Percentiles rank a stretch among this genome's conserved stretches.
Conservation (phyloP, 1,284 basidiomycete species). For the Boletus semigastroideus region DNA sequence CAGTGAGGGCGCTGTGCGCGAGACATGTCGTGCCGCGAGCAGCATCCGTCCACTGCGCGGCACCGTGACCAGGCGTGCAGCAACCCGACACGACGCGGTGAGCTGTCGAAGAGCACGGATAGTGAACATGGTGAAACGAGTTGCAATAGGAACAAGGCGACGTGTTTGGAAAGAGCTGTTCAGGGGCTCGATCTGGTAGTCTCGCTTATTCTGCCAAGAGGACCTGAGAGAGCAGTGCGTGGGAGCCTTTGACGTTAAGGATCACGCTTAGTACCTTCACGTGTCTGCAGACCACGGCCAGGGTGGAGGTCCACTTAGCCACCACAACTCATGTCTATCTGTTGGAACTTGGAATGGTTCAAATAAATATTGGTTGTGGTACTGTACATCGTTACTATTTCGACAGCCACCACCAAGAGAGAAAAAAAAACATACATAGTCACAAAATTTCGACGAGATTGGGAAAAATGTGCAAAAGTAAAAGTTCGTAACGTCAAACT, state of each 20-base stretch:
- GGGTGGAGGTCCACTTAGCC: too few species aligned
- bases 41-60: conserved; percentile 22
- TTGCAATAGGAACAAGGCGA: not conserved
- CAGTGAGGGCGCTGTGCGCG: conserved; percentile 21
- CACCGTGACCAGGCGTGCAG: conserved; percentile 35
- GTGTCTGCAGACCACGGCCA: too few species aligned
- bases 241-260: too few species aligned
- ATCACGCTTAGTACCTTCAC: too few species aligned
- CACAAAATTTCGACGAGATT: not conserved
- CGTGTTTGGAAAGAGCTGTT: conserved; percentile 34
- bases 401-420: too few species aligned
- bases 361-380: too few species aligned
- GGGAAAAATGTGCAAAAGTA: not conserved
- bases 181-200: conserved; percentile 20
- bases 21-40: conserved; percentile 16
- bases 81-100: conserved; percentile 35
- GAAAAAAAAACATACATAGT: too few species aligned
- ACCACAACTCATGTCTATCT: too few species aligned
- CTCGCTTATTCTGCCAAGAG: not conserved
- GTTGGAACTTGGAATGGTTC: too few species aligned
- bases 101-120: conserved; percentile 46
- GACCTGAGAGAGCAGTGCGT: too few species aligned
- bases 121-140: conserved; percentile 40
- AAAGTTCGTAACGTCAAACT: not conserved
- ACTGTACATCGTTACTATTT: too few species aligned